These are phyloP conservation scores for Ceratocystis variospora DNA, from an alignment of 2,329 filamentous ascomycete species.

Conservation along the genomic window DNA sequence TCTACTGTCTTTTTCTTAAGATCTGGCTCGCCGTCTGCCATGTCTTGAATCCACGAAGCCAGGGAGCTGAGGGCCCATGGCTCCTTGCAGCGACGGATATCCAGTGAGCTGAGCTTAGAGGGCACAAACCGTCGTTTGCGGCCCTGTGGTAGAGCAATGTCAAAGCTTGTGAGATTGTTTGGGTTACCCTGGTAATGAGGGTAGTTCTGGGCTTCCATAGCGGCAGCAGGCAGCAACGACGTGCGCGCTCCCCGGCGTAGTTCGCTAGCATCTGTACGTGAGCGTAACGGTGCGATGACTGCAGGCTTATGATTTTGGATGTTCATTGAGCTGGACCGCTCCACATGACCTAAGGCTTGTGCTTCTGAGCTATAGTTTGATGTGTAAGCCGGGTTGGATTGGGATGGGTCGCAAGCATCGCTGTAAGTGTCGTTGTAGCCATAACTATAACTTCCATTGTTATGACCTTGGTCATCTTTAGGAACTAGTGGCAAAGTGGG, in stretches of 20 bases:
- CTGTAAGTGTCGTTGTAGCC: neutral
- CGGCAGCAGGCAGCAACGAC: constrained; percentile 30
- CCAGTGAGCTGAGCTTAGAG: constrained; percentile 62
- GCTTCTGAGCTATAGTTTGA: constrained; percentile 27
- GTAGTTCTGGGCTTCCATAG: constrained; percentile 30
- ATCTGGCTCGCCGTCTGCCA: constrained; percentile 85
- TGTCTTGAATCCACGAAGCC: constrained; percentile 69
- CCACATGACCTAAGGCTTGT: constrained; percentile 22
- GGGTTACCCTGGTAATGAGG: constrained; percentile 41
- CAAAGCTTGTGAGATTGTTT: constrained; percentile 50
- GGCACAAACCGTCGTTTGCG: constrained; percentile 75
- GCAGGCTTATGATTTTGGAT: constrained; percentile 69
- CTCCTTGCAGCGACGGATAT: constrained; percentile 74
- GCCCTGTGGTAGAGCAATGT: constrained; percentile 69
- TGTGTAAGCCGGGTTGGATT: neutral
- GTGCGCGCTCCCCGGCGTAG: constrained; percentile 43
- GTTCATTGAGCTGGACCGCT: constrained; percentile 68
- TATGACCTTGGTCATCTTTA: neutral
- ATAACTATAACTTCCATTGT: neutral
- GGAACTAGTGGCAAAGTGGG: constrained; percentile 44
- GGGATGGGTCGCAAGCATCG: neutral
- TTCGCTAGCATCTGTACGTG: constrained; percentile 84
- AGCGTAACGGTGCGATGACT: constrained; percentile 69
- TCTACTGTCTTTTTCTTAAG: constrained; percentile 72
- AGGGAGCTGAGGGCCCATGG: constrained; percentile 92